A percentile compares a stretch with the other conserved stretches of the same genome.
These are phyloP conservation scores for Styphnolobium japonicum DNA, from an alignment of 306 rosid species.

Conservation along the genomic window DNA sequence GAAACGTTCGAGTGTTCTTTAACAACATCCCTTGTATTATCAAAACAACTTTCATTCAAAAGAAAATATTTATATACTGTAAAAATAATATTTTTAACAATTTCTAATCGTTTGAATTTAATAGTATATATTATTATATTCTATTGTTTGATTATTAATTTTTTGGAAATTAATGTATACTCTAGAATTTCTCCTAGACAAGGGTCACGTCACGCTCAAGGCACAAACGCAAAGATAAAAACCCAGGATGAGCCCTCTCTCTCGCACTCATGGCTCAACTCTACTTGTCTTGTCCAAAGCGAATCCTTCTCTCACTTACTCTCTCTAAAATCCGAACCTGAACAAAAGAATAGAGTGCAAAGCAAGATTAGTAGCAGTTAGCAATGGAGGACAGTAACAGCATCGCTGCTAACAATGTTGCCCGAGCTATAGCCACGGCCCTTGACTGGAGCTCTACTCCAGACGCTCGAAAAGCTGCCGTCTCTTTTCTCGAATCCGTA, in stretches of 20 bases:
- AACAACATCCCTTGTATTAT: too few relatives aligned
- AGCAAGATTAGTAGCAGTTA: not conserved
- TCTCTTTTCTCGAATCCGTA: slow-evolving; percentile 78
- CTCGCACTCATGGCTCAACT: not conserved
- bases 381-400: slow-evolving; percentile 55
- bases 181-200: too few relatives aligned
- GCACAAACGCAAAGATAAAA: not conserved
- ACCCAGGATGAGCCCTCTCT: not conserved
- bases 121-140: too few relatives aligned
- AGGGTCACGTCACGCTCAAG: not conserved
- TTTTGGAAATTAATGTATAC: too few relatives aligned
- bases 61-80: too few relatives aligned
- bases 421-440: slow-evolving; percentile 79
- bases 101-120: too few relatives aligned
- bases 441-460: slow-evolving; percentile 82
- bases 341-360: not conserved
- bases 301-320: not conserved
- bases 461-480: slow-evolving; percentile 68
- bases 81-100: too few relatives aligned
- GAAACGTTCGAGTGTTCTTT: too few relatives aligned
- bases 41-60: too few relatives aligned
- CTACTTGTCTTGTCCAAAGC: not conserved
- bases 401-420: slow-evolving; percentile 59
- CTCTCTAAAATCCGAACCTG: not conserved
- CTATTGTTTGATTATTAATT: too few relatives aligned